These are phyloP conservation scores for Trametes cubensis DNA, from an alignment of 768 basidiomycete genomes.

Conservation along the genomic window DNA sequence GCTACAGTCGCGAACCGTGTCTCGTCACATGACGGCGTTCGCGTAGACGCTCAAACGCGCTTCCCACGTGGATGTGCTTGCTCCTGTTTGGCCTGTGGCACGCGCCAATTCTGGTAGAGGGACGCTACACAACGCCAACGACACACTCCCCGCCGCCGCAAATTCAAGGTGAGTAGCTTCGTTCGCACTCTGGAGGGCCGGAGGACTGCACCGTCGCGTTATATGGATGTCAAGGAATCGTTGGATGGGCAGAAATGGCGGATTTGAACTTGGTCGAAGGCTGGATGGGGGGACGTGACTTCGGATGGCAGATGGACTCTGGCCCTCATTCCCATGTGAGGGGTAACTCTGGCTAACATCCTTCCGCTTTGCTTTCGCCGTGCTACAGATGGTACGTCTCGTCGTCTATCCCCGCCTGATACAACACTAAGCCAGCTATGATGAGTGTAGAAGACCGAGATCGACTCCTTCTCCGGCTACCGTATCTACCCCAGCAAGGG, in stretches of 20 bases:
- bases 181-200: constrained; percentile 5
- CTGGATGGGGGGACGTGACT: constrained; percentile 13
- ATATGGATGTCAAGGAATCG: neutral
- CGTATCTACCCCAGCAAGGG: constrained; percentile 99
- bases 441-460: constrained; percentile 85
- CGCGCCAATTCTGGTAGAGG: constrained; percentile 11
- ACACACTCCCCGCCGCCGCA: constrained; percentile 19
- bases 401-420: neutral
- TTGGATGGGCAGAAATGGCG: neutral
- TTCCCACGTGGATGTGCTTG: constrained; percentile 11
- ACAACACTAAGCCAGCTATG: neutral
- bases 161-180: constrained; percentile 25
- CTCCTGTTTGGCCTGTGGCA: constrained; percentile 17
- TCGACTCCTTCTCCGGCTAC: constrained; percentile 97
- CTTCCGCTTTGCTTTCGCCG: neutral
- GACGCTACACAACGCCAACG: constrained; percentile 19
- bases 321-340: neutral
- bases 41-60: neutral
- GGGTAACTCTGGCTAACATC: neutral
- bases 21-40: constrained; percentile 27
- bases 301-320: constrained; percentile 10
- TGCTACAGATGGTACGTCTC: constrained; percentile 20
- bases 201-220: neutral
- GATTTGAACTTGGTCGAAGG: neutral
- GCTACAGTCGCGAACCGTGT: constrained; percentile 27